Percentiles rank a stretch among this genome's conserved stretches.
Conservation (phyloP, 139 green algal genomes). For the Desmodesmus armatus region DNA sequence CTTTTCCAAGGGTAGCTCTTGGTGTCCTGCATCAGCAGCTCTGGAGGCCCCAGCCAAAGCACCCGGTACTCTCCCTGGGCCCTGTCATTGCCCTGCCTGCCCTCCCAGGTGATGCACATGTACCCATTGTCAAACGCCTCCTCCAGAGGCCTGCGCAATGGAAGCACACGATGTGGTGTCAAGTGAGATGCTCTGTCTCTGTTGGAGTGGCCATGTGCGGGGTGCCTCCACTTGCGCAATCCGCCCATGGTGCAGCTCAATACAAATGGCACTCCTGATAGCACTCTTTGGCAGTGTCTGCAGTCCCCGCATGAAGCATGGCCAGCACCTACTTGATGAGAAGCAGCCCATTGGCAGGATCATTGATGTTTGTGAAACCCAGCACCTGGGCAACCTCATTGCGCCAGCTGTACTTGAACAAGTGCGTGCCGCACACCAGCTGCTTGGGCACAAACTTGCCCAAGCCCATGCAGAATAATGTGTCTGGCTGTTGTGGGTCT, state of each 20-base stretch:
- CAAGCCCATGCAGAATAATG: background rate
- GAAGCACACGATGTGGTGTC: background rate
- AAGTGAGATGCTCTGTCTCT: background rate
- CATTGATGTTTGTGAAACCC: background rate
- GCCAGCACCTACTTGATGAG: background rate
- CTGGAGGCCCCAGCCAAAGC: background rate
- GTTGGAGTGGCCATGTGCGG: background rate
- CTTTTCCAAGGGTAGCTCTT: background rate
- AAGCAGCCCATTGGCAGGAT: background rate
- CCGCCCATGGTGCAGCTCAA: background rate
- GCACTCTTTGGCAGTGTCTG: background rate
- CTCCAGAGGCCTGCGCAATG: background rate
- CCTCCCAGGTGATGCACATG: conserved; percentile 6
- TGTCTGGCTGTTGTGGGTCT: background rate
- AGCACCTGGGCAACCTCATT: background rate
- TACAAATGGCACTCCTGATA: no score
- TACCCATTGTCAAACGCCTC: background rate
- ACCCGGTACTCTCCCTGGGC: background rate
- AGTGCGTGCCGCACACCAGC: background rate
- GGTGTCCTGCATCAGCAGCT: background rate
- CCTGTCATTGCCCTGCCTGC: background rate
- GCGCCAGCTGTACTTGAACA: background rate
- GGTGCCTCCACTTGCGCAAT: background rate
- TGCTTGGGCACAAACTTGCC: background rate
- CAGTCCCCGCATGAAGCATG: background rate